Base-by-base conservation (phyloP, 345 rosid genomes). In the Salix brachista region DNA sequence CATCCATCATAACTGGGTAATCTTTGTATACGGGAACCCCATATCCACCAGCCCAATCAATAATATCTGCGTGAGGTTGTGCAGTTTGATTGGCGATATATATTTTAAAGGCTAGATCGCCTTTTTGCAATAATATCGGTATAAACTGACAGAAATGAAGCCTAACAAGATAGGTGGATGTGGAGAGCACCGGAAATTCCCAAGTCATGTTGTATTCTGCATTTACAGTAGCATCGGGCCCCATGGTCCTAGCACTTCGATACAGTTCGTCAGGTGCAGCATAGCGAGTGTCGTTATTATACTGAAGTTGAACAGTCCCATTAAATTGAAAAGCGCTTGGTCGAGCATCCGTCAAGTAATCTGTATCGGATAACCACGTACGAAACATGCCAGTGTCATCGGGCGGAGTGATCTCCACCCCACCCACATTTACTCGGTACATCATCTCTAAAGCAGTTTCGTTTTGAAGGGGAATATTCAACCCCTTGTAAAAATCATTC, bases 391-490 rank as follows among this genome's bases (percentile, higher is more conserved):
- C 37, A 36, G 6, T 36, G 37, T 36, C 37, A 5, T 5, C 5
- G 37, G 6, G 37, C 37, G 37, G 37, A 4, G 6, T 5, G 37
- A 36, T 36, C 7, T 36, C 37, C 7, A 1, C 37, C 7, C 37
- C 37, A 36, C 37, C 37, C 37, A 36, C 37, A 5, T 36, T 36
- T 36, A 36, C 37, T 36, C 37, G 37, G 37, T 36, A 36, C 37
- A 36, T 36, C 7, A 36, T 36, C 77, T 83, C 88, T 1, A 89
- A 77, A 18, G 85, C 86, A 0, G 48, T 73, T 1, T 0, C 17
- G 4, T 70, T 66, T 0, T 17, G 4, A 13, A 68, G 26, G 30
- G 9, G 8, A 8, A n/a, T n/a, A 36, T 36, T 5, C 7, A 36
- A 36, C 37, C 6, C 37, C 37, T 5, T 36, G 37, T 5, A 1